phyloP scores from a whole-genome alignment of 2,329 filamentous ascomycete species.

The Aureobasidium mangrovei region DNA sequence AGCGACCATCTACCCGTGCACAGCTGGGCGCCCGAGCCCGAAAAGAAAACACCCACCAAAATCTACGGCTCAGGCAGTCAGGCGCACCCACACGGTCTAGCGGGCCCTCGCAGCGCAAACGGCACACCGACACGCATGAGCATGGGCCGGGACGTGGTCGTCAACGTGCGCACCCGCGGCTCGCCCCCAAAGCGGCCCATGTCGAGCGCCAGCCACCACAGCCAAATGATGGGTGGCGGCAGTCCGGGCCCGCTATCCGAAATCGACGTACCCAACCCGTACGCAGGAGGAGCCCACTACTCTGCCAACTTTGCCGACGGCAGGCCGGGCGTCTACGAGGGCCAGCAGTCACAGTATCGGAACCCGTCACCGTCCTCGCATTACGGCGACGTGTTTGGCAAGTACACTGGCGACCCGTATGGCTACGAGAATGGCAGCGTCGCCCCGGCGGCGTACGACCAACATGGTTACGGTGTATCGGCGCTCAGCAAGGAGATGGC shows the following conservation, averaged over 20 bases:
- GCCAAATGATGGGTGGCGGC: slow-evolving; percentile 26
- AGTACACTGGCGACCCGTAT: slow-evolving; percentile 11
- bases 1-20: slow-evolving; percentile 72
- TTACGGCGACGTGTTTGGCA: slow-evolving; percentile 9
- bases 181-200: slow-evolving; percentile 32
- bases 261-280: slow-evolving; percentile 36
- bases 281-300: slow-evolving; percentile 45
- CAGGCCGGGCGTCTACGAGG: slow-evolving; percentile 28
- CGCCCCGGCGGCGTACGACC: slow-evolving; percentile 13
- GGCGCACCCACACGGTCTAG: slow-evolving; percentile 23
- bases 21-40: slow-evolving; percentile 68
- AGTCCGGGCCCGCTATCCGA: slow-evolving; percentile 16
- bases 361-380: not conserved
- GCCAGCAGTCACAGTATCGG: not conserved
- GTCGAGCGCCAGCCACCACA: slow-evolving; percentile 33
- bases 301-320: slow-evolving; percentile 26
- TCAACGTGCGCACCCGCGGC: slow-evolving; percentile 25
- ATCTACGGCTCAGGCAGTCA: slow-evolving; percentile 29
- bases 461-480: slow-evolving; percentile 36
- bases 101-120: slow-evolving; percentile 1
- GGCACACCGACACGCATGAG: slow-evolving; percentile 13
- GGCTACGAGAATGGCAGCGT: slow-evolving; percentile 21
- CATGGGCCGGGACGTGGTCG: slow-evolving; percentile 24
- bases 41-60: slow-evolving; percentile 43
- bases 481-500: slow-evolving; percentile 64